Evolutionary conservation across 768 basidiomycete species (phyloP), one percentile per base, ranked within the genome.

Genomic region (Crepidotus variabilis): DNA sequence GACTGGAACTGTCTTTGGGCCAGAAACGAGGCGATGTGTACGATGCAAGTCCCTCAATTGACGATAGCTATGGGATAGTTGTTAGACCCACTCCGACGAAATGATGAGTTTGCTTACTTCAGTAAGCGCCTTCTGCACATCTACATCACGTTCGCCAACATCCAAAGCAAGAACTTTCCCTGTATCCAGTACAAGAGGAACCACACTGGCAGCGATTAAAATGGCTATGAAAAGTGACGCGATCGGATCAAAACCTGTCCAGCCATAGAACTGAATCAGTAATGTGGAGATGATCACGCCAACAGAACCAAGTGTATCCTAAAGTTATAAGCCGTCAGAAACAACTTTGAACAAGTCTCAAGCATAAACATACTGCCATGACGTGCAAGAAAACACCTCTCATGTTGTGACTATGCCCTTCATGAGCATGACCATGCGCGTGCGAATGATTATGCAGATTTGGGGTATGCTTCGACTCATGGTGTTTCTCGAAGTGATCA

Each of bases 231-330:
- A 96, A 24, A 99, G 75, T 8, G 93, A 95, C 0, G 97, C 97
- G 57, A 99, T 94, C 0, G 97, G 97, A 71, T 99, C 97, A 68
- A 98, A 99, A 18, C 94, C 94, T 11, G 96, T 98, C 94, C 95
- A 98, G 21, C 97, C 96, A 63, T 97, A 98, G 59, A 86, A 87
- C 67, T 95, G 88, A 59, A 99, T 98, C 54, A 98, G 81, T 16
- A 98, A 75, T 1, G 97, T 99, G 22, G 97, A 98, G 52, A 98
- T 82, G 67, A 99, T 99, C 16, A 99, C 97, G 16, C 97, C 97
- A 20, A 98, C 94, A 16, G 94, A 97, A 47, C 97, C 97, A 8
- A 98, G 80, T 10, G 96, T 97, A 65, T 98, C 95, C 90, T 92
- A 58, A 34, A 47, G 36, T 39, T 49, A 51, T 22, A 13, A 39